Conservation (phyloP, 768 basidiomycete genomes). For the Podaxis mareebaensis region DNA sequence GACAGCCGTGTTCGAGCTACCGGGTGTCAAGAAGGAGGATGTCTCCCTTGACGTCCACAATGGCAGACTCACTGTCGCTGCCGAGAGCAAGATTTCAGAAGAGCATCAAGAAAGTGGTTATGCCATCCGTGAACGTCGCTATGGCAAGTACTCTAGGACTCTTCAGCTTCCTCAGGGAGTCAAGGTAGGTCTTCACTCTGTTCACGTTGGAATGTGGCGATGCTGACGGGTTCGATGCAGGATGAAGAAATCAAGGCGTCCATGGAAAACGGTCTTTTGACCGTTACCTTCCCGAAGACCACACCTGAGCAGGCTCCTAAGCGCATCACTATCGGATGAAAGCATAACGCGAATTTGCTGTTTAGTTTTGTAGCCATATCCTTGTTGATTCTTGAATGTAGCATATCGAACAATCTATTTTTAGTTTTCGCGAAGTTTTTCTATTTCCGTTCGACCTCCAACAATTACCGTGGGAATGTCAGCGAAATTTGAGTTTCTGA, state of each 20-base stretch:
- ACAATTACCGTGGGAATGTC: background rate
- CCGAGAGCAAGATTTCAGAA: conserved; percentile 38
- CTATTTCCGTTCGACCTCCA: background rate
- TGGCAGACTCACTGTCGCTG: conserved; percentile 51
- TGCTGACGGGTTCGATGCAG: conserved; percentile 30
- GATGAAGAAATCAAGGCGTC: conserved; percentile 32
- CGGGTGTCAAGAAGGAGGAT: conserved; percentile 52
- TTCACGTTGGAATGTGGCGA: conserved; percentile 26
- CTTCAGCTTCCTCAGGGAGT: conserved; percentile 54
- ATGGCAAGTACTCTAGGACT: conserved; percentile 44
- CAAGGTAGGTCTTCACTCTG: conserved; percentile 39
- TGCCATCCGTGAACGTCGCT: conserved; percentile 49
- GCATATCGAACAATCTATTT: background rate
- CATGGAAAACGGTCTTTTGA: conserved; percentile 54
- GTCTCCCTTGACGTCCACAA: conserved; percentile 53
- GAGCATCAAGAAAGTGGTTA: conserved; percentile 38
- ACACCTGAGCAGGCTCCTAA: conserved; percentile 32
- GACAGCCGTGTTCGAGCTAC: conserved; percentile 59
- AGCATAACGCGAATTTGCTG: background rate
- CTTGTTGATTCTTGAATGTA: background rate
- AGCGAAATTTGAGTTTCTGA: background rate
- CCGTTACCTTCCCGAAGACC: conserved; percentile 53
- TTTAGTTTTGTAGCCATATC: background rate
- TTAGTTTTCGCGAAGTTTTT: background rate
- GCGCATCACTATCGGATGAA: conserved; percentile 36